A percentile compares a stretch with the other conserved stretches of the same genome.
These are phyloP conservation scores for Cyclanthera cordifolia DNA, from an alignment of 306 rosid species.

Conservation along the genomic window DNA sequence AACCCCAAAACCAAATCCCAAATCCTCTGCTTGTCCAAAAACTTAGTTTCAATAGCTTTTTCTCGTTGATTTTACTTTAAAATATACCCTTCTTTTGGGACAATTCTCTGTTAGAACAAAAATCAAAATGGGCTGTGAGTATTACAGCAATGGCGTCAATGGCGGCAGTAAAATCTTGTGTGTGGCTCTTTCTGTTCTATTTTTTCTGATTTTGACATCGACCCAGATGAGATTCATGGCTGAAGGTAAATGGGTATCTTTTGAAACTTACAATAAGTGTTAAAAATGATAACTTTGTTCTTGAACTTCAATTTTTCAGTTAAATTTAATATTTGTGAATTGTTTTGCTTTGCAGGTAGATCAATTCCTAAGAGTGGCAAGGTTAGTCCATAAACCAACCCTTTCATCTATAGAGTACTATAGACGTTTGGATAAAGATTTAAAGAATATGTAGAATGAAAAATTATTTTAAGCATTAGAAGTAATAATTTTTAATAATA, in stretches of 20 bases:
- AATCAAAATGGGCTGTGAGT: slow-evolving; percentile 28
- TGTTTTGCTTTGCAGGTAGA: slow-evolving; percentile 32
- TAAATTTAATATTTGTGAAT: not conserved
- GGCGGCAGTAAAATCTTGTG: slow-evolving; percentile 22
- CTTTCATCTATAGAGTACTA: not conserved
- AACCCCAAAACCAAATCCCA: slow-evolving; percentile 19
- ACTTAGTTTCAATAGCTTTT: too few species aligned
- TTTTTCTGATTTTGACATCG: slow-evolving; percentile 47
- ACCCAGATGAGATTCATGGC: slow-evolving; percentile 41
- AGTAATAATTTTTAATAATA: too few species aligned
- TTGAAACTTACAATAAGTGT: not conserved
- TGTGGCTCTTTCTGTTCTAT: slow-evolving; percentile 26
- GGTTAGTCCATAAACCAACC: slow-evolving; percentile 8
- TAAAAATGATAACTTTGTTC: not conserved
- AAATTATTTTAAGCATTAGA: too few species aligned
- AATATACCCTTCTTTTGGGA: too few species aligned
- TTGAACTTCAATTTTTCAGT: not conserved
- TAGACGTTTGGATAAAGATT: too few species aligned
- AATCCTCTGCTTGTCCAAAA: slow-evolving; percentile 22
- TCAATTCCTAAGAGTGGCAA: slow-evolving; percentile 14
- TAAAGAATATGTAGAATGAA: too few species aligned
- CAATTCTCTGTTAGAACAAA: slow-evolving; percentile 2
- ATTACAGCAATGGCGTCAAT: slow-evolving; percentile 10
- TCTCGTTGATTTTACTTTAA: too few species aligned
- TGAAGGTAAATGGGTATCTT: slow-evolving; percentile 41